Evolutionary conservation across 192 early-diverging fungal genomes (phyloP).

Genomic region (Geranomyces variabilis): DNA sequence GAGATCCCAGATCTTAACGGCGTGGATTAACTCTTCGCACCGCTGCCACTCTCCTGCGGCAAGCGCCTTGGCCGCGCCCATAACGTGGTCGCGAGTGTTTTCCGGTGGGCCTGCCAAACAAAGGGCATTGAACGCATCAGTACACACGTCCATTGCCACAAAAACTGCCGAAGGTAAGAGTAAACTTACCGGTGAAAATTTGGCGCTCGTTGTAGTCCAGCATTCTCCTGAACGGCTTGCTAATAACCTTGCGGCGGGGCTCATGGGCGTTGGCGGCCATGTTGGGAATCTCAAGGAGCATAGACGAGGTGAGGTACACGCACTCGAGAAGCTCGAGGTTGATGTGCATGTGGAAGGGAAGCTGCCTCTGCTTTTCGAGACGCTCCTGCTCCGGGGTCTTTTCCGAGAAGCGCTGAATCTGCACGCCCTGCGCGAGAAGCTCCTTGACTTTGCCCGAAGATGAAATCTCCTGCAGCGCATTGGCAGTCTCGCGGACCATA

Average conservation of each 20-base stretch:
- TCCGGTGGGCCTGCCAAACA: conserved; percentile 77
- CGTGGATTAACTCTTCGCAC: conserved; percentile 78
- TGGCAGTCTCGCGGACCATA: conserved; percentile 84
- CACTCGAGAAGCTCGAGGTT: conserved; percentile 98
- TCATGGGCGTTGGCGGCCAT: conserved; percentile 79
- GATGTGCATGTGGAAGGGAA: conserved; percentile 99
- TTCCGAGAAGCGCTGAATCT: conserved; percentile 74
- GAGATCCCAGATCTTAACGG: conserved; percentile 97
- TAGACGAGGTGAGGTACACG: conserved; percentile 90
- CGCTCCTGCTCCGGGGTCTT: conserved; percentile 89
- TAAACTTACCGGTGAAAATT: conserved; percentile 81
- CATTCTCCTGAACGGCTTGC: conserved; percentile 89
- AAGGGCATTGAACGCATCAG: not conserved
- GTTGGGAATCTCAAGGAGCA: conserved; percentile 97
- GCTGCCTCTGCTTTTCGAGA: conserved; percentile 90
- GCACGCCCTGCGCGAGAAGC: conserved; percentile 87
- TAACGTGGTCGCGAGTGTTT: conserved; percentile 98
- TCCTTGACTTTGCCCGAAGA: conserved; percentile 85
- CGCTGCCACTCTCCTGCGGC: conserved; percentile 92
- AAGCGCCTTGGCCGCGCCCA: conserved; percentile 92
- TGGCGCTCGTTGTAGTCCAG: conserved; percentile 96
- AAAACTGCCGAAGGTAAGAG: too few species aligned
- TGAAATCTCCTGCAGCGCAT: conserved; percentile 86
- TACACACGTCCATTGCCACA: not conserved
- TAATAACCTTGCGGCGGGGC: conserved; percentile 70